phyloP scores from a whole-genome alignment of 2,329 filamentous ascomycete species.

The Arthrobotrys sphaeroides region DNA sequence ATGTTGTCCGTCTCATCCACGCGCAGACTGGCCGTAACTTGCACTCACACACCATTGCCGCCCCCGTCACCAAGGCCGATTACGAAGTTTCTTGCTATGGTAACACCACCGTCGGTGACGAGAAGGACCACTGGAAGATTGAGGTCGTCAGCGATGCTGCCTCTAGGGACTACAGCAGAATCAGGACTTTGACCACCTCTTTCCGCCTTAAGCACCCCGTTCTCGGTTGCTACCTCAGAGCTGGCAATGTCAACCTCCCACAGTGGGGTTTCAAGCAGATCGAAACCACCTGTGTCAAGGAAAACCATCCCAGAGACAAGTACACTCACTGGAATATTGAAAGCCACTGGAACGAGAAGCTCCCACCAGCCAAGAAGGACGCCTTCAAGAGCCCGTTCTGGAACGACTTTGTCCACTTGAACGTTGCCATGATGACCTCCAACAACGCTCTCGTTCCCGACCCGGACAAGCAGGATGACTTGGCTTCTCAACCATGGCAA shows the following conservation, averaged over 20 bases:
- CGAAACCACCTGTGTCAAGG: slow-evolving; percentile 92
- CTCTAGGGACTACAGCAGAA: slow-evolving; percentile 81
- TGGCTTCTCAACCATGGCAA: slow-evolving; percentile 97
- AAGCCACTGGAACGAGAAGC: slow-evolving; percentile 89
- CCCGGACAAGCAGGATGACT: slow-evolving; percentile 97
- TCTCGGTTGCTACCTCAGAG: slow-evolving; percentile 91
- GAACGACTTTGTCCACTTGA: slow-evolving; percentile 96
- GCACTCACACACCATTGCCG: slow-evolving; percentile 89
- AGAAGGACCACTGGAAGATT: slow-evolving; percentile 96
- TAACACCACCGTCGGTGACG: slow-evolving; percentile 92
- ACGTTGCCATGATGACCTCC: slow-evolving; percentile 99
- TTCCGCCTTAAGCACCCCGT: slow-evolving; percentile 86
- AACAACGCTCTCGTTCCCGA: slow-evolving; percentile 98
- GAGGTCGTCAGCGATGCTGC: slow-evolving; percentile 91
- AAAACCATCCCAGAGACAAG: slow-evolving; percentile 88
- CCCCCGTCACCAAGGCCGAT: slow-evolving; percentile 87
- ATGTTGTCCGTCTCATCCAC: slow-evolving; percentile 86
- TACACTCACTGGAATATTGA: slow-evolving; percentile 99
- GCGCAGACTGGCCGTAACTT: slow-evolving; percentile 95
- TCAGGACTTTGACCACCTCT: slow-evolving; percentile 90
- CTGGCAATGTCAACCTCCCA: slow-evolving; percentile 93
- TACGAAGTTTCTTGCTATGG: slow-evolving; percentile 96
- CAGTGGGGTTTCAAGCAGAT: slow-evolving; percentile 99
- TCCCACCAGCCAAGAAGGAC: slow-evolving; percentile 82
- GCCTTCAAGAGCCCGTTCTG: slow-evolving; percentile 97